These are phyloP conservation scores for Zygosaccharomyces kombuchaensis DNA, from an alignment of 805 yeast genomes.

Conservation along the genomic window DNA sequence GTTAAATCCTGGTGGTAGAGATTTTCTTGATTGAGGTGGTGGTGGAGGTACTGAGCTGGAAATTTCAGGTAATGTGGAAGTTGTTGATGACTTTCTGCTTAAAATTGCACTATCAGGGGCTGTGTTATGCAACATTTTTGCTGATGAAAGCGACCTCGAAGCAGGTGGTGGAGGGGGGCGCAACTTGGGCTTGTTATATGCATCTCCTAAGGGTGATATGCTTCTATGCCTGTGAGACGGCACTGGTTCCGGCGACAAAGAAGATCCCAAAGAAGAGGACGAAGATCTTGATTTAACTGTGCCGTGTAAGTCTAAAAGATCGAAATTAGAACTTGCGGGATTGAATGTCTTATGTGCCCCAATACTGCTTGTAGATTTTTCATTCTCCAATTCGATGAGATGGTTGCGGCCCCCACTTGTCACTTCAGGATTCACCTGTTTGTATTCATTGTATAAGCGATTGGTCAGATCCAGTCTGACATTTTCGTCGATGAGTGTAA, in stretches of 20 bases:
- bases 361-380: conserved; percentile 3
- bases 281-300: conserved; percentile 7
- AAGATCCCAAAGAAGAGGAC: conserved; percentile 5
- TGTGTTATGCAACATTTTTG: background rate
- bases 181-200: conserved; percentile 11
- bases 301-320: conserved; percentile 11
- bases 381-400: conserved; percentile 9
- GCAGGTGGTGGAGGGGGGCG: conserved; percentile 25
- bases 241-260: conserved; percentile 12
- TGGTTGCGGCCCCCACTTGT: conserved; percentile 9
- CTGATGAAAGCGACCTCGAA: conserved; percentile 8
- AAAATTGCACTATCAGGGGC: background rate
- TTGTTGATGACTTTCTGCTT: background rate
- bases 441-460: conserved; percentile 56
- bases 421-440: conserved; percentile 36
- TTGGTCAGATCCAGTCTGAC: conserved; percentile 51
- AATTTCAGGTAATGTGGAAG: background rate
- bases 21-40: conserved; percentile 32
- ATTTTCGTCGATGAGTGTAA: conserved; percentile 64
- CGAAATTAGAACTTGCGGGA: conserved; percentile 8
- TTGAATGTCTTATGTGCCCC: background rate
- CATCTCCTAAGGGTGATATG: conserved; percentile 8
- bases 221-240: conserved; percentile 15
- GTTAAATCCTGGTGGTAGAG: conserved; percentile 39
- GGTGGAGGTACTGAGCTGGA: conserved; percentile 27